Percentiles rank a stretch among this genome's conserved stretches.
phyloP scores from a whole-genome alignment of 2,329 filamentous ascomycete species.

The Exophiala dermatitidis region DNA sequence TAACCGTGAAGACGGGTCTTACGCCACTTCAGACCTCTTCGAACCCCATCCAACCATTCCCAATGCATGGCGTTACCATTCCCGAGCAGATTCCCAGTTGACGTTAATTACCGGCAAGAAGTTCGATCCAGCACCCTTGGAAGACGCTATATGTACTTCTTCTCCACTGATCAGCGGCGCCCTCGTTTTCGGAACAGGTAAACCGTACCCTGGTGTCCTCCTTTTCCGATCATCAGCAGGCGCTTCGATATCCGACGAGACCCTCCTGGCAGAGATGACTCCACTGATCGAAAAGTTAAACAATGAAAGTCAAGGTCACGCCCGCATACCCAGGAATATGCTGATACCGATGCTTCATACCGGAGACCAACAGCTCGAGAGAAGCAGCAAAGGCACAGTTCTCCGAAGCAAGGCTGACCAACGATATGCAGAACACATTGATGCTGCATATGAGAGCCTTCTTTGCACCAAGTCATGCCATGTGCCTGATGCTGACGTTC shows the following conservation, averaged over 20 bases:
- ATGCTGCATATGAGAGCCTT: slow-evolving; percentile 34
- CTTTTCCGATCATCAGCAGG: slow-evolving; percentile 42
- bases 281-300: slow-evolving; percentile 45
- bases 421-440: slow-evolving; percentile 35
- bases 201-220: slow-evolving; percentile 50
- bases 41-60: slow-evolving; percentile 45
- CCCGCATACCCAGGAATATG: slow-evolving; percentile 46
- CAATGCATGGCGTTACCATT: slow-evolving; percentile 57
- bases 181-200: slow-evolving; percentile 55
- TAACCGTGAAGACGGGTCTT: slow-evolving; percentile 54
- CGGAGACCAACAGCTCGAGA: slow-evolving; percentile 38
- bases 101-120: slow-evolving; percentile 61
- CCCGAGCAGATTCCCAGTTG: slow-evolving; percentile 55
- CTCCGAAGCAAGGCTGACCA: slow-evolving; percentile 48
- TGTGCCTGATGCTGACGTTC: neutral
- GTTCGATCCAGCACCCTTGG: slow-evolving; percentile 57
- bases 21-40: slow-evolving; percentile 58
- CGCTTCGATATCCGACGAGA: slow-evolving; percentile 28
- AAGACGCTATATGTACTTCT: slow-evolving; percentile 45
- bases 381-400: slow-evolving; percentile 58
- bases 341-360: slow-evolving; percentile 41
- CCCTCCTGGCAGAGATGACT: slow-evolving; percentile 40
- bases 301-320: slow-evolving; percentile 43
- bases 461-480: slow-evolving; percentile 17
- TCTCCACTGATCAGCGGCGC: slow-evolving; percentile 46